Evolutionary conservation across 164 flowering plant genomes (phyloP).

Genomic region (Aristolochia contorta): DNA sequence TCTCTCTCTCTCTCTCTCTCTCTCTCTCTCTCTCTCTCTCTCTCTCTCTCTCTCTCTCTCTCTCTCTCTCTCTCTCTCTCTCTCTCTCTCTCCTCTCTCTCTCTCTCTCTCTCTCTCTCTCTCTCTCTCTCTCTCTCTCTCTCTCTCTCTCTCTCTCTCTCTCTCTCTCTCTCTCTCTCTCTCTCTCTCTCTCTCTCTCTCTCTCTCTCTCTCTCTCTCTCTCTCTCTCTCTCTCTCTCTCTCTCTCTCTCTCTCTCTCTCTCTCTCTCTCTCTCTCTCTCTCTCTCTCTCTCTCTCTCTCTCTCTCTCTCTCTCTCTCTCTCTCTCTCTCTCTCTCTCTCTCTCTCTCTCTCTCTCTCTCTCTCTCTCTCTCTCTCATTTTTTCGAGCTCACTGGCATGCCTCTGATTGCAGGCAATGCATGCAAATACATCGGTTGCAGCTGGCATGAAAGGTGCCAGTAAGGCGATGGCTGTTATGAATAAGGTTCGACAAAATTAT

Average conservation of each 20-base stretch:
- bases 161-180: background rate
- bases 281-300: too few relatives aligned
- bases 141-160: too few relatives aligned
- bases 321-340: too few relatives aligned
- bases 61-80: too few relatives aligned
- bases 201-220: background rate
- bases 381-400: constrained; percentile 4
- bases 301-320: too few relatives aligned
- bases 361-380: constrained; percentile 4
- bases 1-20: too few relatives aligned
- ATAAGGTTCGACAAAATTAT: constrained; percentile 41
- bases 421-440: constrained; percentile 81
- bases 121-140: too few relatives aligned
- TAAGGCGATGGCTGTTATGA: constrained; percentile 88
- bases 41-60: constrained; percentile 3
- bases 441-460: constrained; percentile 86
- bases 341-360: background rate
- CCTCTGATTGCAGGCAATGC: constrained; percentile 57
- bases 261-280: too few relatives aligned
- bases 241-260: too few relatives aligned
- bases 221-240: background rate
- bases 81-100: too few relatives aligned
- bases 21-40: background rate
- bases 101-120: too few relatives aligned
- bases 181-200: constrained; percentile 6